Conservation (phyloP, 2,329 filamentous ascomycete genomes). For the Fusarium illudens region DNA sequence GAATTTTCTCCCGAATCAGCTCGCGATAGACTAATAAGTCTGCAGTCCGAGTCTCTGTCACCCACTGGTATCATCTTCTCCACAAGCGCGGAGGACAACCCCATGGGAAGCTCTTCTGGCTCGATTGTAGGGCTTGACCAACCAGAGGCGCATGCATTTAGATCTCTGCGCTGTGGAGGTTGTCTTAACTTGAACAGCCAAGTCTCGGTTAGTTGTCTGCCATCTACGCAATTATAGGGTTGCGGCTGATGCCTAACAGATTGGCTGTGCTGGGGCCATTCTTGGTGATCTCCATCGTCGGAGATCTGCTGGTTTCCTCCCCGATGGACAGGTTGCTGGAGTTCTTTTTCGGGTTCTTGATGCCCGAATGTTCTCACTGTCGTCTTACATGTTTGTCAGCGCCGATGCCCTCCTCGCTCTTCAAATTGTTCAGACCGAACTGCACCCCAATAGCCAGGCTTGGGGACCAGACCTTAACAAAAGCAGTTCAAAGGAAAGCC, state of each 20-base stretch:
- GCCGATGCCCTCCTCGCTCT: slow-evolving; percentile 81
- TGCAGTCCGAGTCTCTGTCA: slow-evolving; percentile 23
- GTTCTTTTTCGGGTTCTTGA: slow-evolving; percentile 64
- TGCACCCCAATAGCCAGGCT: slow-evolving; percentile 82
- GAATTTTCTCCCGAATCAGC: slow-evolving; percentile 78
- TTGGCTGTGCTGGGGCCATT: slow-evolving; percentile 88
- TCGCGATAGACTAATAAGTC: slow-evolving; percentile 69
- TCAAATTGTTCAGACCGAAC: slow-evolving; percentile 84
- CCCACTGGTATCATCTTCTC: slow-evolving; percentile 35
- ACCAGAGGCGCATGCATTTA: slow-evolving; percentile 63
- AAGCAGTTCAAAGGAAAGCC: slow-evolving; percentile 77
- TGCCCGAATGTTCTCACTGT: slow-evolving; percentile 79
- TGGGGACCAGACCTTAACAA: slow-evolving; percentile 60
- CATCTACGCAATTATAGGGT: neutral
- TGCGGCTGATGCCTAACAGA: slow-evolving; percentile 48
- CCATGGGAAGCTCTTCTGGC: slow-evolving; percentile 39
- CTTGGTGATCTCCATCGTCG: slow-evolving; percentile 77
- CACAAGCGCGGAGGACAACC: slow-evolving; percentile 7
- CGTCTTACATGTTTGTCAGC: slow-evolving; percentile 77
- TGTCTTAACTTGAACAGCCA: slow-evolving; percentile 78
- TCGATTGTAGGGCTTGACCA: slow-evolving; percentile 51
- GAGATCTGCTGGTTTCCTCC: slow-evolving; percentile 66
- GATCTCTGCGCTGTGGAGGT: slow-evolving; percentile 73
- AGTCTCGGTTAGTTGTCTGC: slow-evolving; percentile 62
- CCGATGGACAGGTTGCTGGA: slow-evolving; percentile 64